A percentile compares a stretch with the other conserved stretches of the same genome.
phyloP scores from a whole-genome alignment of 805 yeast genomes.

The Metschnikowia gruessii region DNA sequence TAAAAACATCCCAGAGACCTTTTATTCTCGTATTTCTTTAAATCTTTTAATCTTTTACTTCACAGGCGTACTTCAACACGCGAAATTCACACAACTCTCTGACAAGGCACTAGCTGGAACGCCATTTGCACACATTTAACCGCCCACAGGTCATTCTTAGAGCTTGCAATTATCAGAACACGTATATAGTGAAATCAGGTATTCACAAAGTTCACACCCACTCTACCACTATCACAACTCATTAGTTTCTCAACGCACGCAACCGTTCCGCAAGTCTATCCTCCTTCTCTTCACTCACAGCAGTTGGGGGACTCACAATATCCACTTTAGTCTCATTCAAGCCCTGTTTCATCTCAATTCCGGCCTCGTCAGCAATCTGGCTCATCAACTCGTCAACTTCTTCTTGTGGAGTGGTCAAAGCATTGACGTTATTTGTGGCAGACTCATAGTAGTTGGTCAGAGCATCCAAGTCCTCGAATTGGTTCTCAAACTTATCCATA shows the following conservation, averaged over 20 bases:
- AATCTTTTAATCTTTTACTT: no score
- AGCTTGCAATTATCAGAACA: no score
- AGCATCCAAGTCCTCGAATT: slow-evolving; percentile 94
- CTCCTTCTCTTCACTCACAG: slow-evolving; percentile 68
- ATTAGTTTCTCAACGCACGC: slow-evolving; percentile 65
- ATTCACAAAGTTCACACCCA: no score
- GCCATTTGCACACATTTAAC: no score
- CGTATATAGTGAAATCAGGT: no score
- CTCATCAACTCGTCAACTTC: slow-evolving; percentile 88
- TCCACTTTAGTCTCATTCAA: slow-evolving; percentile 63
- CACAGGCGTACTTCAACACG: no score
- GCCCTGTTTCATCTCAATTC: slow-evolving; percentile 85
- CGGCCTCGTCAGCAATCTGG: slow-evolving; percentile 96
- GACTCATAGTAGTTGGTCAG: slow-evolving; percentile 89
- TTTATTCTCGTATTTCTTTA: no score
- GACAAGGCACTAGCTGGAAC: no score
- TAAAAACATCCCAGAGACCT: no score
- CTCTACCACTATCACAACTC: no score
- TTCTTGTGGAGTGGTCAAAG: slow-evolving; percentile 88
- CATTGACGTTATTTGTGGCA: slow-evolving; percentile 85
- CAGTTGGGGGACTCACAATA: slow-evolving; percentile 38
- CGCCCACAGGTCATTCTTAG: no score
- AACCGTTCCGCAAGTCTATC: slow-evolving; percentile 84
- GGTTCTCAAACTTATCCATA: slow-evolving; percentile 96
- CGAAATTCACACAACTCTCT: no score